Evolutionary conservation across 2,329 filamentous ascomycete genomes (phyloP).

Genomic region (Pestalotiopsis sp.): DNA sequence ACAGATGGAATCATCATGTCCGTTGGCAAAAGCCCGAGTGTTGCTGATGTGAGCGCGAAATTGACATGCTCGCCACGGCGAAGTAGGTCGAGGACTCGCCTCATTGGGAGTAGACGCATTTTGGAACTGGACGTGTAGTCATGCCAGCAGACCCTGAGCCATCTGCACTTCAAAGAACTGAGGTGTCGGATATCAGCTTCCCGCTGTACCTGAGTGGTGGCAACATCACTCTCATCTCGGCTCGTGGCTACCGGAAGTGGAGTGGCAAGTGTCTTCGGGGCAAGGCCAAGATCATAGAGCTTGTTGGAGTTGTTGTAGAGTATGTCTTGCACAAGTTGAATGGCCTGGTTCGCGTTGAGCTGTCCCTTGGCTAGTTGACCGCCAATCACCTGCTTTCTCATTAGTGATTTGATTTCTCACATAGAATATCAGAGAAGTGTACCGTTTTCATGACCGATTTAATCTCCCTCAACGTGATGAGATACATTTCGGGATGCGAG

Average conservation of each 20-base stretch:
- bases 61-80: conserved; percentile 41
- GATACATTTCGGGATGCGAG: conserved; percentile 76
- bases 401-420: neutral
- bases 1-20: conserved; percentile 58
- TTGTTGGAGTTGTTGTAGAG: conserved; percentile 76
- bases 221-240: conserved; percentile 27
- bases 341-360: conserved; percentile 61
- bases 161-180: conserved; percentile 50
- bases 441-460: conserved; percentile 69
- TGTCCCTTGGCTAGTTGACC: conserved; percentile 67
- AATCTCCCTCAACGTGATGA: conserved; percentile 71
- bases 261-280: neutral
- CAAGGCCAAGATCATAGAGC: conserved; percentile 65
- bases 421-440: conserved; percentile 19
- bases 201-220: conserved; percentile 25
- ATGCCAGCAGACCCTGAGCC: conserved; percentile 73
- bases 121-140: conserved; percentile 74
- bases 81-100: conserved; percentile 50
- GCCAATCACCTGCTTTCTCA: conserved; percentile 50
- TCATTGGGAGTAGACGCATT: conserved; percentile 66
- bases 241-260: neutral
- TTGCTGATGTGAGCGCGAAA: conserved; percentile 64
- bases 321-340: conserved; percentile 63
- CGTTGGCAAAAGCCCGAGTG: conserved; percentile 67
- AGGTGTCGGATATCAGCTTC: conserved; percentile 27